A percentile compares a stretch with the other conserved stretches of the same genome.
Conservation (phyloP, 305 asterid genomes). For the Fraxinus velutina region DNA sequence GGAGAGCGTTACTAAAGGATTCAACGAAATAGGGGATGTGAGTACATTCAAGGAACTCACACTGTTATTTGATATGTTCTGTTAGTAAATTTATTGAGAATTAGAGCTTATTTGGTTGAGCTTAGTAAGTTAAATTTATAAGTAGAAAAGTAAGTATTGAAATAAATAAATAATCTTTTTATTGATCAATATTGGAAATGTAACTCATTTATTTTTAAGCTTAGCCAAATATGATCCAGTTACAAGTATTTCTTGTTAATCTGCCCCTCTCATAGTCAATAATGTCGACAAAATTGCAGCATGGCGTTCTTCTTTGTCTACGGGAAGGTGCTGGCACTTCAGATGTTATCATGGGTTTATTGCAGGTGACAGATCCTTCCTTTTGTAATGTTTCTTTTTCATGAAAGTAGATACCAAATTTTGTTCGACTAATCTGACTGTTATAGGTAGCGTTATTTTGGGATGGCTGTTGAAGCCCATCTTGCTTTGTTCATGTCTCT, state of each 20-base stretch:
- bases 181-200: not conserved
- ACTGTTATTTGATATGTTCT: not conserved
- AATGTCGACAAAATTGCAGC: constrained; percentile 33
- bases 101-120: not conserved
- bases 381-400: not conserved
- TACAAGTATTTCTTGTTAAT: not conserved
- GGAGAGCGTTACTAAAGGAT: constrained; percentile 48
- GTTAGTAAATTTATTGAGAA: not conserved
- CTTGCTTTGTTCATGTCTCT: not conserved
- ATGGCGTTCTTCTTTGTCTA: constrained; percentile 55
- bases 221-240: not conserved
- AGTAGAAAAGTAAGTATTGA: not conserved
- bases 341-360: constrained; percentile 56
- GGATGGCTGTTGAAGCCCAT: not conserved
- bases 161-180: not conserved
- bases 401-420: constrained; percentile 3
- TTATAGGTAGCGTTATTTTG: not conserved
- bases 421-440: not conserved
- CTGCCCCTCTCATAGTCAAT: constrained; percentile 8
- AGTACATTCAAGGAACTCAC: not conserved
- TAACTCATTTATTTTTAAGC: not conserved
- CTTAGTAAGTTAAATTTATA: not conserved
- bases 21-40: constrained; percentile 41
- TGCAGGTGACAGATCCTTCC: constrained; percentile 47
- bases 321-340: constrained; percentile 71